phyloP scores from a whole-genome alignment of 768 basidiomycete genomes.

The Trametes punicea region DNA sequence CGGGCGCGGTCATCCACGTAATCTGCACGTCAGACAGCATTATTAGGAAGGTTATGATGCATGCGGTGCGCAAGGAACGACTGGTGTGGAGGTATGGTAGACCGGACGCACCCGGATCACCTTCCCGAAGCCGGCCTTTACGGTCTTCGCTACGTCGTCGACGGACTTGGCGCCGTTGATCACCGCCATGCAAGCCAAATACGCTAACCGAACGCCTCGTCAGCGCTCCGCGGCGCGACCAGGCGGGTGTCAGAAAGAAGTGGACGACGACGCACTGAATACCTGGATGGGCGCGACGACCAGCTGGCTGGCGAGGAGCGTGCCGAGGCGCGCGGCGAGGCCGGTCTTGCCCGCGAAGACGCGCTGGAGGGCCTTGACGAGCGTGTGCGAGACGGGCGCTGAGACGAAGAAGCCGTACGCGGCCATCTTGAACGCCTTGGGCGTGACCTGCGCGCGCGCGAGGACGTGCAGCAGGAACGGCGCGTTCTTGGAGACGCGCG shows the following conservation, averaged over 20 bases:
- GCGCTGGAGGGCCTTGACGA: slow-evolving; percentile 70
- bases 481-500: slow-evolving; percentile 49
- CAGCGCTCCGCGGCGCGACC: background rate
- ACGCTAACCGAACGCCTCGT: slow-evolving; percentile 41
- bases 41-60: too few relatives aligned
- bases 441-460: slow-evolving; percentile 55
- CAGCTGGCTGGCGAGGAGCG: slow-evolving; percentile 74
- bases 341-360: slow-evolving; percentile 74
- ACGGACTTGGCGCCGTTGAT: slow-evolving; percentile 75
- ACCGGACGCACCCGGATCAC: slow-evolving; percentile 61
- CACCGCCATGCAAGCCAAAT: slow-evolving; percentile 75
- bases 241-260: background rate
- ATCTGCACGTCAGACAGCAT: slow-evolving; percentile 46
- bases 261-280: slow-evolving; percentile 48
- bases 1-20: slow-evolving; percentile 75
- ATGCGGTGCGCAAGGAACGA: background rate
- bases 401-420: slow-evolving; percentile 81
- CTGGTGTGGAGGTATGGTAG: background rate
- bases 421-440: slow-evolving; percentile 80
- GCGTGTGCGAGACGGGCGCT: slow-evolving; percentile 74
- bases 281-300: slow-evolving; percentile 75
- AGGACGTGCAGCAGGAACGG: slow-evolving; percentile 50
- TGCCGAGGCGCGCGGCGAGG: slow-evolving; percentile 58
- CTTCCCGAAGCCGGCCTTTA: slow-evolving; percentile 69
- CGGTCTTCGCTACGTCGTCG: slow-evolving; percentile 60